Conservation (phyloP, 805 yeast species). For the Cyberlindnera euphorbiae region DNA sequence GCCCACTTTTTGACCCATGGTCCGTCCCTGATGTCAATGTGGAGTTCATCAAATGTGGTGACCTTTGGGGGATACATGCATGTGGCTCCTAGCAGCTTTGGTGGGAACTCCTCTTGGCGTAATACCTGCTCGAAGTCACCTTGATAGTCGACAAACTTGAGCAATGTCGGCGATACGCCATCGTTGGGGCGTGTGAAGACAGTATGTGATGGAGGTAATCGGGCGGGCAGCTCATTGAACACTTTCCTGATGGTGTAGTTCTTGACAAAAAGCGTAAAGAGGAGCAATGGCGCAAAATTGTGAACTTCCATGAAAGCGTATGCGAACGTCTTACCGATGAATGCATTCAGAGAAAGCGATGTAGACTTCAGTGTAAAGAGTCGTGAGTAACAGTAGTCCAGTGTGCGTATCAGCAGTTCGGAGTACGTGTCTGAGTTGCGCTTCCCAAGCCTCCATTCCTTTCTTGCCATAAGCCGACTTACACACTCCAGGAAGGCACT, state of each 20-base stretch:
- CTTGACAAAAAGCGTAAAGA: constrained; percentile 54
- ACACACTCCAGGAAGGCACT: constrained; percentile 15
- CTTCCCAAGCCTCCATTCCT: constrained; percentile 11
- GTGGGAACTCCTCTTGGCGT: constrained; percentile 11
- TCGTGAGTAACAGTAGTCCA: constrained; percentile 14
- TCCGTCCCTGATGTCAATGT: constrained; percentile 47
- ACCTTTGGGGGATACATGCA: constrained; percentile 35
- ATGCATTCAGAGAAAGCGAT: constrained; percentile 30
- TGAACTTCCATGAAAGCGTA: constrained; percentile 45
- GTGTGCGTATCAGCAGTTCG: constrained; percentile 4
- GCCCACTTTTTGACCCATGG: constrained; percentile 61
- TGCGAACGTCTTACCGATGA: constrained; percentile 61
- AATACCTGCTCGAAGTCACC: constrained; percentile 15
- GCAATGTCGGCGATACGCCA: constrained; percentile 11
- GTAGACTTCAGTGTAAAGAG: constrained; percentile 16
- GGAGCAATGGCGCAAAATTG: constrained; percentile 44
- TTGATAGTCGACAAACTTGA: constrained; percentile 10
- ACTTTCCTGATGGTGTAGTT: constrained; percentile 36
- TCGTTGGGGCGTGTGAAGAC: background rate
- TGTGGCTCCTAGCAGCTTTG: constrained; percentile 30
- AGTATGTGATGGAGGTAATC: background rate
- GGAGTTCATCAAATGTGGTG: constrained; percentile 28
- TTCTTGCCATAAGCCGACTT: constrained; percentile 11
- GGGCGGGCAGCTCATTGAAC: background rate
- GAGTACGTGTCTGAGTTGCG: constrained; percentile 1